Conservation (phyloP, 176 grass and related monocot genomes). For the Bolboschoenus planiculmis region DNA sequence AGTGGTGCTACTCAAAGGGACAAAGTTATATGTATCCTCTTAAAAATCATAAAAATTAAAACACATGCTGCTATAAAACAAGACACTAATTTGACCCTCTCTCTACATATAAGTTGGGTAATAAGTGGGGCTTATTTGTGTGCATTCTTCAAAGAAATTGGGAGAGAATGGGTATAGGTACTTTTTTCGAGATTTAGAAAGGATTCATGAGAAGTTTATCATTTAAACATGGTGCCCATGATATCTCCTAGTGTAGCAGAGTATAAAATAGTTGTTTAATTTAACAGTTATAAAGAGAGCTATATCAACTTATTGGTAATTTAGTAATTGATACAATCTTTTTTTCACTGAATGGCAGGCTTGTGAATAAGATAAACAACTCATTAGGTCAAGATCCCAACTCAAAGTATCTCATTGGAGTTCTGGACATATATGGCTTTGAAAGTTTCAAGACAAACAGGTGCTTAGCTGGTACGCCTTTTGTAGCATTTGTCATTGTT, state of each 20-base stretch:
- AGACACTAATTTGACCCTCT: background rate
- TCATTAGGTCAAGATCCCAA: slow-evolving; percentile 95
- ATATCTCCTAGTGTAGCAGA: background rate
- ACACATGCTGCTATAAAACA: background rate
- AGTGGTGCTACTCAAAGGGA: background rate
- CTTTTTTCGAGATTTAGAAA: background rate
- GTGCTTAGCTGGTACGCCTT: slow-evolving; percentile 94
- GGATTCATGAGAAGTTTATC: background rate
- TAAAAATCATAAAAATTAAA: background rate
- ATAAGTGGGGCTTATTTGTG: background rate
- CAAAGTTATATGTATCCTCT: background rate
- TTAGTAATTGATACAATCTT: slow-evolving; percentile 21
- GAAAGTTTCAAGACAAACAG: slow-evolving; percentile 99
- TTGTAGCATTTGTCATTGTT: slow-evolving; percentile 30
- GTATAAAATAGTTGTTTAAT: background rate
- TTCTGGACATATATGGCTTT: slow-evolving; percentile 99
- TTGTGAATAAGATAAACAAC: slow-evolving; percentile 88
- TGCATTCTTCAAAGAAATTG: background rate
- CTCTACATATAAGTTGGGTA: background rate
- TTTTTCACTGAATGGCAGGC: slow-evolving; percentile 49
- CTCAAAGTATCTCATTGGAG: slow-evolving; percentile 89
- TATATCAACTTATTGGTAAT: background rate
- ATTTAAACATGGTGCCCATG: background rate
- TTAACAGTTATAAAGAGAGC: background rate
- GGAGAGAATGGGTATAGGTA: background rate